Base-by-base conservation (phyloP, 805 yeast species). In the Starmerella etchellsii region DNA sequence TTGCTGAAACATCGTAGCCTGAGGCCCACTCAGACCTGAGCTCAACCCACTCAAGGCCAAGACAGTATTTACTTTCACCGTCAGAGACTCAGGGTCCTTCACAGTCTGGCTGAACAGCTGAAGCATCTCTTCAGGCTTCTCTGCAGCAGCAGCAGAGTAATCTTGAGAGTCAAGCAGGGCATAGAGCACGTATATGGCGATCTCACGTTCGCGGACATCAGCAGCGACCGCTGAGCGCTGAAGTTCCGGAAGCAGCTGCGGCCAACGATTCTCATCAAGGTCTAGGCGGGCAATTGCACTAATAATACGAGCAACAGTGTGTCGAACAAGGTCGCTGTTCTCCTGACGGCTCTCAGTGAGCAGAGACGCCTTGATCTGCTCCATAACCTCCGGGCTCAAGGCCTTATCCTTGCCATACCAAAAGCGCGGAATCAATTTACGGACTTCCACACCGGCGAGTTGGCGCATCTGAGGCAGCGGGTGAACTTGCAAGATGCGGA, bases 361-460 rank as follows among this genome's bases (percentile, higher is more conserved):
- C 47, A 88, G 62, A 23, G 88, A 69, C 27, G 67, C 67, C 58
- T 82, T 76, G 58, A 91, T 76, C 42, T 70, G 69, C 31, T 68
- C 65, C 62, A 77, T 76, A 40, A 71, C 57, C 7, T 66, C 47
- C 19, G 60, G 73, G 50, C 69, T 71, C 31, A 70, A 62, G 5
- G 54, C 49, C 30, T 62, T 67, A 21, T 52, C 57, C 15, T 31
- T 34, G 18, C 32, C 46, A 30, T 37, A 41, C 97, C 97, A 91
- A 56, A 75, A 76, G 49, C 70, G 67, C 39, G 69, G 57, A 30
- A 87, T 74, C 56, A 81, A 72, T 62, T 91, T 91, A 64, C 95
- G 76, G 31, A 87, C 84, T 66, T 91, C 98, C 48, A 91, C 95
- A 47, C 95, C 93, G n/a, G 96, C 93, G 47, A 91, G 69, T 62